A percentile compares a stretch with the other conserved stretches of the same genome.
Evolutionary conservation across 176 grass and related monocot species (phyloP).

Genomic region (Paspalum notatum): DNA sequence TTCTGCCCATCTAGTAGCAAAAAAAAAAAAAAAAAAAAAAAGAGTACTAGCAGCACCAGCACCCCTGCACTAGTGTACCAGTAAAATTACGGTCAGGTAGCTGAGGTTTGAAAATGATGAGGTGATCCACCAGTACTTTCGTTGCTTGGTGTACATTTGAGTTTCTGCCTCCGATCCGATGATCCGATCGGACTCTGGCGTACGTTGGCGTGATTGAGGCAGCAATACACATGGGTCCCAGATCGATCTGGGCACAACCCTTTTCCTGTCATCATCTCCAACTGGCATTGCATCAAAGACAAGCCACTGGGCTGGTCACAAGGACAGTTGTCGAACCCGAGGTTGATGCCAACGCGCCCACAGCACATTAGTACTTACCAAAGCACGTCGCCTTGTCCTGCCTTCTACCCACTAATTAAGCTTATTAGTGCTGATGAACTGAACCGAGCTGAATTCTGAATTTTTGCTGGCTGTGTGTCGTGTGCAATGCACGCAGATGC

Average conservation of each 20-base stretch:
- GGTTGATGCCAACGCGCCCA: conserved; percentile 25
- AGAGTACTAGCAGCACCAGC: no score
- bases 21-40: no score
- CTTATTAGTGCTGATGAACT: no score
- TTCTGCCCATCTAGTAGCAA: background rate
- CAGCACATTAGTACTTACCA: conserved; percentile 20
- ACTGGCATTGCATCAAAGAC: conserved; percentile 46
- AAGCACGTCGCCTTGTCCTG: conserved; percentile 8
- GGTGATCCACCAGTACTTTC: background rate
- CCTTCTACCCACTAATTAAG: conserved; percentile 21
- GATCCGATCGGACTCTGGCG: conserved; percentile 14
- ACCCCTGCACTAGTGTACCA: no score
- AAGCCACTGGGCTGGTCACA: conserved; percentile 49
- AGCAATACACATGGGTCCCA: conserved; percentile 15
- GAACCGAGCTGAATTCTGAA: background rate
- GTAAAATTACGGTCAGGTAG: no score
- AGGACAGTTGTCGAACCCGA: conserved; percentile 61
- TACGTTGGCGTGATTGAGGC: conserved; percentile 28
- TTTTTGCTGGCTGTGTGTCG: no score
- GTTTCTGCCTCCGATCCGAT: conserved; percentile 32
- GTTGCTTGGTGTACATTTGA: background rate
- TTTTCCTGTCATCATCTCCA: conserved; percentile 34
- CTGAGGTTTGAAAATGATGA: conserved; percentile 12
- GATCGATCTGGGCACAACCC: background rate
- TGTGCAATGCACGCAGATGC: conserved; percentile 48